These are phyloP conservation scores for Choanephora cucurbitarum DNA, from an alignment of 371 early-diverging fungal species.

Conservation along the genomic window DNA sequence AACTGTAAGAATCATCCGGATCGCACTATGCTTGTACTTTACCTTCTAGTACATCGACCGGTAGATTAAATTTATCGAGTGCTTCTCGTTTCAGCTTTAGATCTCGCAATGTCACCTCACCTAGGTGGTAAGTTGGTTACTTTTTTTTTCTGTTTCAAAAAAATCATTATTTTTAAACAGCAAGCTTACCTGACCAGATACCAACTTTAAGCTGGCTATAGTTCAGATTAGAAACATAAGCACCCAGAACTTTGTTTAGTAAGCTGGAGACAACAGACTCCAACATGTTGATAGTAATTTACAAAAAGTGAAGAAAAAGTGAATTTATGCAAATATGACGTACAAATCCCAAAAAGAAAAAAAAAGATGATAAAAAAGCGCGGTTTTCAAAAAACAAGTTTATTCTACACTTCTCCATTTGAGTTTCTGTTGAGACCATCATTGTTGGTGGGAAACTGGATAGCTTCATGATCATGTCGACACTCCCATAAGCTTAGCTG, in stretches of 20 bases:
- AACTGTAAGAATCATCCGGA: no score
- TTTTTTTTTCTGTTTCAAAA: not conserved
- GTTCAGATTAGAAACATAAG: slow-evolving; percentile 95
- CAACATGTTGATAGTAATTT: slow-evolving; percentile 63
- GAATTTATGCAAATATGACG: not conserved
- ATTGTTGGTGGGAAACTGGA: slow-evolving; percentile 38
- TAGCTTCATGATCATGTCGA: slow-evolving; percentile 61
- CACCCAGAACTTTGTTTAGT: slow-evolving; percentile 91
- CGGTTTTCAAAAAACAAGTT: not conserved
- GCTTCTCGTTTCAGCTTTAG: slow-evolving; percentile 88
- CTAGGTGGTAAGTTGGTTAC: slow-evolving; percentile 38
- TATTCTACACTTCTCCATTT: not conserved
- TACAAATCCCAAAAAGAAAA: not conserved
- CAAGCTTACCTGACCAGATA: slow-evolving; percentile 93
- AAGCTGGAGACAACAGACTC: slow-evolving; percentile 89
- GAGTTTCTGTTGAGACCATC: slow-evolving; percentile 16
- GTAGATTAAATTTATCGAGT: slow-evolving; percentile 90
- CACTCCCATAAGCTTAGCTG: slow-evolving; percentile 73
- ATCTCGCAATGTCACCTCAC: slow-evolving; percentile 94
- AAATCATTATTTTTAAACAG: not conserved
- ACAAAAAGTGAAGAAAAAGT: not conserved
- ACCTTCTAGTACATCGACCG: slow-evolving; percentile 94
- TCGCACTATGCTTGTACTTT: not conserved
- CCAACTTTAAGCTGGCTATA: slow-evolving; percentile 94
- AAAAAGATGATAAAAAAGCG: not conserved